These are phyloP conservation scores for Pichia sp. DNA, from an alignment of 1,139 yeast species.

Conservation along the genomic window DNA sequence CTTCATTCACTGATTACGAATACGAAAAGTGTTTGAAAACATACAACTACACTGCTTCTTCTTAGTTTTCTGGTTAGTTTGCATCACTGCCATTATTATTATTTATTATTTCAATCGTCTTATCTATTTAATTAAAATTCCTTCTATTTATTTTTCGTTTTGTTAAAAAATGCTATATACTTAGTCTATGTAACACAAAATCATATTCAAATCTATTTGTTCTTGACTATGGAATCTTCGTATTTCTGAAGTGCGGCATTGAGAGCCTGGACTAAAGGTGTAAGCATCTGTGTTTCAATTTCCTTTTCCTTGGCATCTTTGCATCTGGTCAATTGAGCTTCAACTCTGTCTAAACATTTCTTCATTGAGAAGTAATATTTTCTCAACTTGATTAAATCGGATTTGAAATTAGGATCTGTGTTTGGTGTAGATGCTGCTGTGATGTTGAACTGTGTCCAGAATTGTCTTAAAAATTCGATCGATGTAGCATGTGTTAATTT, in stretches of 20 bases:
- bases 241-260: slow-evolving; percentile 39
- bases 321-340: slow-evolving; percentile 31
- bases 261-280: slow-evolving; percentile 39
- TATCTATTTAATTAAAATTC: neutral
- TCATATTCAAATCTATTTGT: slow-evolving; percentile 11
- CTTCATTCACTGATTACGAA: slow-evolving; percentile 34
- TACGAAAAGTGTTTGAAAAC: slow-evolving; percentile 27
- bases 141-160: neutral
- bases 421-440: slow-evolving; percentile 35
- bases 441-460: slow-evolving; percentile 62
- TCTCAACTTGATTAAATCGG: slow-evolving; percentile 36
- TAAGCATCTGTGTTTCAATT: slow-evolving; percentile 29
- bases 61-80: neutral
- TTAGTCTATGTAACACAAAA: neutral
- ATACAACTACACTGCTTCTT: slow-evolving; percentile 4
- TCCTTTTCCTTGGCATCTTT: slow-evolving; percentile 31
- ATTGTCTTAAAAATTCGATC: slow-evolving; percentile 67
- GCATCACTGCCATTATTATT: neutral
- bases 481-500: slow-evolving; percentile 63
- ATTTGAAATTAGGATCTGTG: slow-evolving; percentile 48
- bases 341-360: slow-evolving; percentile 47
- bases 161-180: neutral
- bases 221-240: slow-evolving; percentile 31
- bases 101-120: neutral
- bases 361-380: slow-evolving; percentile 46